Evolutionary conservation across 2,329 filamentous ascomycete species (phyloP).

Genomic region (Madurella mycetomatis): DNA sequence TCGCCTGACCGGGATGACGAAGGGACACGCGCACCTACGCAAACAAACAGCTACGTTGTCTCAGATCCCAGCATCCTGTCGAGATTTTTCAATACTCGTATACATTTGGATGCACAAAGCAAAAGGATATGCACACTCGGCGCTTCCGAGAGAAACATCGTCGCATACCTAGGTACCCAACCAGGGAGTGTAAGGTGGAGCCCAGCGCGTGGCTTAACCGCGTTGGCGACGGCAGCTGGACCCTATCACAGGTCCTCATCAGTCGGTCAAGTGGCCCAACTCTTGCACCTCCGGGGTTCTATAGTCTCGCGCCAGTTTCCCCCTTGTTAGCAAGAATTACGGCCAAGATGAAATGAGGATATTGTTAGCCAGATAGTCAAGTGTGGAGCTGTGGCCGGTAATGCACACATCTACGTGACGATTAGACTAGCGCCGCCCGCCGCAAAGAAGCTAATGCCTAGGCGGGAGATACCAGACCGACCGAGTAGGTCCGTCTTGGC

Average conservation of each 20-base stretch:
- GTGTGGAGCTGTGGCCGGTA: slow-evolving; percentile 62
- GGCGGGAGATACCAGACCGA: slow-evolving; percentile 54
- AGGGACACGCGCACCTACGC: too few relatives aligned
- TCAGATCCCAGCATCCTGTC: too few relatives aligned
- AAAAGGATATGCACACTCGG: too few relatives aligned
- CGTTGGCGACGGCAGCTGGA: slow-evolving; percentile 43
- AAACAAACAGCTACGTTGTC: too few relatives aligned
- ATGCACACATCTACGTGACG: slow-evolving; percentile 66
- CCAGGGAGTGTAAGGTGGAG: too few relatives aligned
- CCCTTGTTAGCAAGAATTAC: slow-evolving; percentile 44
- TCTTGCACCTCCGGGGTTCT: slow-evolving; percentile 38
- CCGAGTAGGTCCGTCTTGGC: slow-evolving; percentile 42
- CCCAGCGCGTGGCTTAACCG: too few relatives aligned
- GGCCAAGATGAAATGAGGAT: slow-evolving; percentile 44
- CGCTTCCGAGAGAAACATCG: too few relatives aligned
- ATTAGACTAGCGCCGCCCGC: slow-evolving; percentile 60
- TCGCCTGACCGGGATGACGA: too few relatives aligned
- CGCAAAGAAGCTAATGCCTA: slow-evolving; percentile 55
- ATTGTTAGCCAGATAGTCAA: slow-evolving; percentile 60
- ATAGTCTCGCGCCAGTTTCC: slow-evolving; percentile 53
- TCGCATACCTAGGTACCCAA: too few relatives aligned
- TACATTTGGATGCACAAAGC: too few relatives aligned
- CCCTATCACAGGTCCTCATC: slow-evolving; percentile 64
- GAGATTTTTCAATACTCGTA: too few relatives aligned
- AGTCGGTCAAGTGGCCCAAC: slow-evolving; percentile 47